Conservation (phyloP, 345 rosid species). For the Pugionium cornutum region DNA sequence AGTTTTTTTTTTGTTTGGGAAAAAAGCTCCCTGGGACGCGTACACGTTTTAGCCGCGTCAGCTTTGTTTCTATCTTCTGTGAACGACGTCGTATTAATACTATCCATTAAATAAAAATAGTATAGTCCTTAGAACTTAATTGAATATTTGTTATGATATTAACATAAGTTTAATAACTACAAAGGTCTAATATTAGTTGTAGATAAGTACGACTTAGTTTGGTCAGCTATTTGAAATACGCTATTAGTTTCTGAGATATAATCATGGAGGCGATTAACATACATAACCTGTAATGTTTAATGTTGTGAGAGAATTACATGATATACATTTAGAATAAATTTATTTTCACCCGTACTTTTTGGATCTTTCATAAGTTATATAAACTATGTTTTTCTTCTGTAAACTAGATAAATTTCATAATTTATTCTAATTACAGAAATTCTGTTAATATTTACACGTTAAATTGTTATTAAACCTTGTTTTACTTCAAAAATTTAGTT, state of each 20-base stretch:
- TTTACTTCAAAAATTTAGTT: no score
- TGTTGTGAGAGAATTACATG: neutral
- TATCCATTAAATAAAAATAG: no score
- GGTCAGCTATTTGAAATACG: neutral
- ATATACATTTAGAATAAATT: no score
- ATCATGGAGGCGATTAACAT: conserved; percentile 34
- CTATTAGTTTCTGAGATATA: neutral
- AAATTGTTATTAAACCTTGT: no score
- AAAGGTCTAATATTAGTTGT: conserved; percentile 15
- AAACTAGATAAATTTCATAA: no score
- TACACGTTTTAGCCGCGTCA: conserved; percentile 36
- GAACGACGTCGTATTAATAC: neutral
- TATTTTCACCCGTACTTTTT: no score
- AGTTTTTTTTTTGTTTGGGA: neutral
- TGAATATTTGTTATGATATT: no score
- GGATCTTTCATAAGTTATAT: no score
- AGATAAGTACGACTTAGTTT: conserved; percentile 17
- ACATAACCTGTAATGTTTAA: conserved; percentile 7
- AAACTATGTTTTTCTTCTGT: no score
- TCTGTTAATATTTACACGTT: no score
- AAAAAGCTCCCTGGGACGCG: neutral
- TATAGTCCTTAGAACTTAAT: no score
- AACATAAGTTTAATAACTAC: neutral
- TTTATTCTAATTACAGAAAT: no score
- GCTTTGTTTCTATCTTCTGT: neutral